Conservation (phyloP, 768 basidiomycete genomes). For the Boletus vermiculosoides region DNA sequence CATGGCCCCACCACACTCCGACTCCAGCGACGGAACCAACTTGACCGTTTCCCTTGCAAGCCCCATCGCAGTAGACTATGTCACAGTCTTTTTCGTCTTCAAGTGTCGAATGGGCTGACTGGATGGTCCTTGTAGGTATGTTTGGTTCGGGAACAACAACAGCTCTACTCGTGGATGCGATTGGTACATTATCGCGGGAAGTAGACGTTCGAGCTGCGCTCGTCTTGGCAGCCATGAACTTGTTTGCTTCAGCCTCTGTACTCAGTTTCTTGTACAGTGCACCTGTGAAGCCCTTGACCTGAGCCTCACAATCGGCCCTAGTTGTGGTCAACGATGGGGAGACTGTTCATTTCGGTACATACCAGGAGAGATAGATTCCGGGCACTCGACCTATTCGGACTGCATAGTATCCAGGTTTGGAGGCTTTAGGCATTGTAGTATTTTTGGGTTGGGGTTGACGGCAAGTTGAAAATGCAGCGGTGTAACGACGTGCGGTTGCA, state of each 20-base stretch:
- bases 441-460: neutral
- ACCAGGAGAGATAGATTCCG: constrained; percentile 77
- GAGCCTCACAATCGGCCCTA: constrained; percentile 72
- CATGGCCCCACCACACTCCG: constrained; percentile 85
- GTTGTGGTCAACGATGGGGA: constrained; percentile 17
- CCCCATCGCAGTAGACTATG: constrained; percentile 85
- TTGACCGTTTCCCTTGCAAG: constrained; percentile 81
- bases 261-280: constrained; percentile 70
- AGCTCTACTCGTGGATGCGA: constrained; percentile 31
- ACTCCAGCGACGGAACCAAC: constrained; percentile 67
- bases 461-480: neutral
- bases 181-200: constrained; percentile 5
- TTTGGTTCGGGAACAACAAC: neutral
- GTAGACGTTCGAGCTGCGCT: constrained; percentile 5
- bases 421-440: constrained; percentile 35
- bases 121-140: neutral
- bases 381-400: constrained; percentile 61
- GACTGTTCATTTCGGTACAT: constrained; percentile 33
- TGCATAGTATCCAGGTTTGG: constrained; percentile 64
- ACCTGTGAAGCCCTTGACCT: constrained; percentile 61
- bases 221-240: constrained; percentile 45
- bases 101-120: constrained; percentile 1
- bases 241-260: constrained; percentile 54
- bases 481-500: no score
- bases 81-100: constrained; percentile 33